Conservation (phyloP, 2,329 filamentous ascomycete species). For the Gyromitra esculenta region DNA sequence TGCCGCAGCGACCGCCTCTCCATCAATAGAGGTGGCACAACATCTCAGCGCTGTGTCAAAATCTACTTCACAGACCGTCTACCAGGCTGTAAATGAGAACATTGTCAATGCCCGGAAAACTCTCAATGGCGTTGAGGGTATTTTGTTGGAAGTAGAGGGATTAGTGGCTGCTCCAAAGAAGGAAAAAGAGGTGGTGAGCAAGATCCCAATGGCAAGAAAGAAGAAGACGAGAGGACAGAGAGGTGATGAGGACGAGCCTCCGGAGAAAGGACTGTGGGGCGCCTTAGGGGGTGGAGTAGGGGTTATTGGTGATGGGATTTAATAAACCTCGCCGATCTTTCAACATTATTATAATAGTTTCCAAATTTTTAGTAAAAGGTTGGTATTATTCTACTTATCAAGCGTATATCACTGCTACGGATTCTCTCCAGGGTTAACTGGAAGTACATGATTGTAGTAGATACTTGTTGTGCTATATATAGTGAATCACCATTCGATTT, state of each 20-base stretch:
- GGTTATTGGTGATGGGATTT: slow-evolving; percentile 56
- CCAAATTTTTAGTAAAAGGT: neutral
- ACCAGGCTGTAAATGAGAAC: slow-evolving; percentile 22
- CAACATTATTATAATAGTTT: neutral
- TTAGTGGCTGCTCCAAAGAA: slow-evolving; percentile 36
- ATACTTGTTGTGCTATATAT: neutral
- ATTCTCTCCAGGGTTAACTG: neutral
- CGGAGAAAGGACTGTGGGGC: slow-evolving; percentile 53
- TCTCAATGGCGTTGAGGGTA: slow-evolving; percentile 25
- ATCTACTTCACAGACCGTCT: slow-evolving; percentile 3
- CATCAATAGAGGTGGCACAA: slow-evolving; percentile 28
- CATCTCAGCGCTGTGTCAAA: slow-evolving; percentile 13
- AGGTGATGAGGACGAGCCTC: slow-evolving; percentile 34
- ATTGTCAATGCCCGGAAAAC: slow-evolving; percentile 22
- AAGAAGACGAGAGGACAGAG: slow-evolving; percentile 39
- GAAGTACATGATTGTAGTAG: neutral
- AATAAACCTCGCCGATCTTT: neutral
- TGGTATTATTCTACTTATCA: neutral
- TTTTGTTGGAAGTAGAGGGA: slow-evolving; percentile 40
- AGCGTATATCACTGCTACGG: neutral
- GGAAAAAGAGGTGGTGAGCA: slow-evolving; percentile 35
- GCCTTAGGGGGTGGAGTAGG: slow-evolving; percentile 53
- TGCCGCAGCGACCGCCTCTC: slow-evolving; percentile 17
- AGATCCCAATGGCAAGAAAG: slow-evolving; percentile 39
- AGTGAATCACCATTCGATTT: neutral